A percentile compares a stretch with the other conserved stretches of the same genome.
Evolutionary conservation across 1,284 basidiomycete species (phyloP).

Genomic region (Clitocybe nebularis): DNA sequence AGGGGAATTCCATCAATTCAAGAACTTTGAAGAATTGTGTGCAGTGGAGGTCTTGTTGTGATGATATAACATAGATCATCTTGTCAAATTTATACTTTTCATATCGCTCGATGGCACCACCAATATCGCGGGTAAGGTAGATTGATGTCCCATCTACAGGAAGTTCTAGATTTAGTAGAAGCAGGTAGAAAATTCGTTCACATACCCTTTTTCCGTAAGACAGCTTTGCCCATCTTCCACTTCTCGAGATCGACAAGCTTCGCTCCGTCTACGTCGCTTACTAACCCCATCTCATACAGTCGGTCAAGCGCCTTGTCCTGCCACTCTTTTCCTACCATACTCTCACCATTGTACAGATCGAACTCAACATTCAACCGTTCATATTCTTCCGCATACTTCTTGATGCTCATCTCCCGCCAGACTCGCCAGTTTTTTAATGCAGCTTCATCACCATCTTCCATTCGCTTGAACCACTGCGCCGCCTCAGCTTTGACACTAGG

Average conservation of each 20-base stretch:
- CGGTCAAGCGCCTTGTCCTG: conserved; percentile 69
- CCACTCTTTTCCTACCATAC: conserved; percentile 77
- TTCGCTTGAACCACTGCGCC: conserved; percentile 89
- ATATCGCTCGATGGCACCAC: conserved; percentile 89
- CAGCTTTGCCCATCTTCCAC: conserved; percentile 88
- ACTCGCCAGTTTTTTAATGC: conserved; percentile 87
- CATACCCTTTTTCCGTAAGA: conserved; percentile 84
- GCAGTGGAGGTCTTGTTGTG: conserved; percentile 94
- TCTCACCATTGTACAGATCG: conserved; percentile 94
- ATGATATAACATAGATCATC: conserved; percentile 95
- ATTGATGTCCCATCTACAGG: conserved; percentile 90
- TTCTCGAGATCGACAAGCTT: conserved; percentile 83
- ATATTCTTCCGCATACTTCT: conserved; percentile 91
- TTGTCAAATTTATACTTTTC: conserved; percentile 95
- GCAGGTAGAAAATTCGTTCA: not conserved
- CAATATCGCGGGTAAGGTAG: conserved; percentile 98
- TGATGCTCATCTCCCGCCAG: conserved; percentile 91
- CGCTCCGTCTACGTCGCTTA: conserved; percentile 67
- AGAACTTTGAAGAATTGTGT: conserved; percentile 95
- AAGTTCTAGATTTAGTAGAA: not conserved
- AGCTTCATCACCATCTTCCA: conserved; percentile 91
- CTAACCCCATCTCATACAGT: conserved; percentile 55
- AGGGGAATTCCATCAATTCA: conserved; percentile 86
- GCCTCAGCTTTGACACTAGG: conserved; percentile 80
- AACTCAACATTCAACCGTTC: conserved; percentile 89